phyloP scores from a whole-genome alignment of 768 basidiomycete species.

The Suillus cothurnatus region DNA sequence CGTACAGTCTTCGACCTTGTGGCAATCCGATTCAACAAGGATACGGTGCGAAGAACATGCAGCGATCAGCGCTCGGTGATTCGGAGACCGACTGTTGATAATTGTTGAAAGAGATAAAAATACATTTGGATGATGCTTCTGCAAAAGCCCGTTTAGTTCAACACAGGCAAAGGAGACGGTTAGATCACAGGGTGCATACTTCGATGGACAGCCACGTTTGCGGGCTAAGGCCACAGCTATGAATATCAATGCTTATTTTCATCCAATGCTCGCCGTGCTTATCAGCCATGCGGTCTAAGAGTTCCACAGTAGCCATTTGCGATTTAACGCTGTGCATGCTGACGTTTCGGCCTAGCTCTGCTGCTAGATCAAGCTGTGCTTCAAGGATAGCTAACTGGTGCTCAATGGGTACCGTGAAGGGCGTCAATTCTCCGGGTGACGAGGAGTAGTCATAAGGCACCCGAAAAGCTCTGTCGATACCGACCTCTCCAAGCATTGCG shows the following conservation, averaged over 20 bases:
- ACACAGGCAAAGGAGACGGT: not conserved
- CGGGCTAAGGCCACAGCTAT: conserved; percentile 84
- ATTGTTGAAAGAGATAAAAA: conserved; percentile 88
- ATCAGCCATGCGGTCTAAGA: conserved; percentile 60
- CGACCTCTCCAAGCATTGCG: conserved; percentile 93
- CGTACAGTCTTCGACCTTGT: conserved; percentile 61
- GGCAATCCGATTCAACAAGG: conserved; percentile 85
- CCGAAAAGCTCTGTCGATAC: conserved; percentile 81
- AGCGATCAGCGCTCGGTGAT: conserved; percentile 64
- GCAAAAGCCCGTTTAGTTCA: conserved; percentile 10
- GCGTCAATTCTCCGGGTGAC: conserved; percentile 60
- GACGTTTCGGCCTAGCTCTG: conserved; percentile 75
- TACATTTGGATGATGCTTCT: conserved; percentile 75
- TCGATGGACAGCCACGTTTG: conserved; percentile 77
- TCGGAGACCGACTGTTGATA: conserved; percentile 75
- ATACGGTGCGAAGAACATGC: conserved; percentile 66
- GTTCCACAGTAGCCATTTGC: conserved; percentile 64
- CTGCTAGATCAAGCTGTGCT: conserved; percentile 82
- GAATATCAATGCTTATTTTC: conserved; percentile 81
- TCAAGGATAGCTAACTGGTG: conserved; percentile 86
- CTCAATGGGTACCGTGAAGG: conserved; percentile 74
- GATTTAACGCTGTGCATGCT: conserved; percentile 89
- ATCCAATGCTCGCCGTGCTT: conserved; percentile 61
- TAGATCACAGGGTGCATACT: conserved; percentile 44
- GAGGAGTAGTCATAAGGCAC: conserved; percentile 61